Conservation (phyloP, 768 basidiomycete species). For the Tulasnella sp. region DNA sequence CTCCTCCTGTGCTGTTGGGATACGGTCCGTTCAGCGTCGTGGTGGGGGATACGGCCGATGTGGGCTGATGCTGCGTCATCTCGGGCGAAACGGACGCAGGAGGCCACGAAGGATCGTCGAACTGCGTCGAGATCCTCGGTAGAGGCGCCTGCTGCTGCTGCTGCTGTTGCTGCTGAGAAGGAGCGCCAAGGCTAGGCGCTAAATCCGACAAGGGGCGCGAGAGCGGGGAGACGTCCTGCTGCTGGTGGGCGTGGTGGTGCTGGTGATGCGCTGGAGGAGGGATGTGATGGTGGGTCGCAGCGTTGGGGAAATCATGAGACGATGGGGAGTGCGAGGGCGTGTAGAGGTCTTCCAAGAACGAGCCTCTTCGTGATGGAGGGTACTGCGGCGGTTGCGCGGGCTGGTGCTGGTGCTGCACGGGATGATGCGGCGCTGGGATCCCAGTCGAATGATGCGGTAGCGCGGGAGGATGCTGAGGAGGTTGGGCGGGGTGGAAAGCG, state of each 20-base stretch:
- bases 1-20: background rate
- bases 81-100: constrained; percentile 2
- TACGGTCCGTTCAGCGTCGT: constrained; percentile 10
- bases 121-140: constrained; percentile 11
- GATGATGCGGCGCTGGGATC: background rate
- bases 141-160: background rate
- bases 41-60: background rate
- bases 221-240: background rate
- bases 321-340: constrained; percentile 3
- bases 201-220: constrained; percentile 9
- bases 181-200: background rate
- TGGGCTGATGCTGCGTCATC: constrained; percentile 8
- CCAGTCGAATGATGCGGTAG: background rate
- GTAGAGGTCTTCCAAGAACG: constrained; percentile 7
- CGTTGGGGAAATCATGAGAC: background rate
- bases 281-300: background rate
- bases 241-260: background rate
- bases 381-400: background rate
- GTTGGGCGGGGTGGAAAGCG: background rate
- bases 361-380: constrained; percentile 3
- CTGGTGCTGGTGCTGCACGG: constrained; percentile 7
- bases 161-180: background rate
- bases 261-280: background rate
- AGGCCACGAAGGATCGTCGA: constrained; percentile 1
- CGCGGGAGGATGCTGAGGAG: background rate